A percentile compares a stretch with the other conserved stretches of the same genome.
These are phyloP conservation scores for Tetrapisispora fleetii DNA, from an alignment of 805 yeast species.

Conservation along the genomic window DNA sequence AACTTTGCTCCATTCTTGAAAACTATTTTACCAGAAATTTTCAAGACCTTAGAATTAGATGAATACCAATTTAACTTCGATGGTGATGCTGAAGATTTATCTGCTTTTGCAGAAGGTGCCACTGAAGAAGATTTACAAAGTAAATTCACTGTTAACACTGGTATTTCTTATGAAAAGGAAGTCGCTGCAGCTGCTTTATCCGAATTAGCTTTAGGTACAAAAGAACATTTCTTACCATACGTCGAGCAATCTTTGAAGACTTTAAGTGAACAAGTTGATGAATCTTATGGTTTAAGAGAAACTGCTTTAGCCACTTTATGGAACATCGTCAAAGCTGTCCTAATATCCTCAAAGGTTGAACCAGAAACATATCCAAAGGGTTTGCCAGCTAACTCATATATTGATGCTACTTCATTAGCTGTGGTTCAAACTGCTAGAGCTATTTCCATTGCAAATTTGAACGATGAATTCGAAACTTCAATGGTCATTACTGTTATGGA, in stretches of 20 bases:
- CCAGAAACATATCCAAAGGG: conserved; percentile 53
- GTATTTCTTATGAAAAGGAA: conserved; percentile 91
- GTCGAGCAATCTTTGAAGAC: conserved; percentile 60
- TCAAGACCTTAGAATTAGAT: conserved; percentile 74
- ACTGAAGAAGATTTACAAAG: conserved; percentile 57
- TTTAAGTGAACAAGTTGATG: conserved; percentile 63
- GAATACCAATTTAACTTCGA: conserved; percentile 65
- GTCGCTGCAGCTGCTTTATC: conserved; percentile 85
- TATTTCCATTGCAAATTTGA: conserved; percentile 50
- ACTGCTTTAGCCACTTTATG: conserved; percentile 75
- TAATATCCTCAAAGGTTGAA: conserved; percentile 35
- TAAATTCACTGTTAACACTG: conserved; percentile 81
- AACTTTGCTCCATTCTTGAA: conserved; percentile 82
- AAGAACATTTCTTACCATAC: conserved; percentile 66
- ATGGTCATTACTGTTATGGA: conserved; percentile 76
- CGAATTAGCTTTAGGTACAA: conserved; percentile 83
- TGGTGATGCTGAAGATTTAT: conserved; percentile 39
- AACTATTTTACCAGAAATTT: conserved; percentile 73
- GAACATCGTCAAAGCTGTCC: conserved; percentile 70
- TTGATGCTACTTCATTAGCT: conserved; percentile 45
- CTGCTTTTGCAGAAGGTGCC: conserved; percentile 36
- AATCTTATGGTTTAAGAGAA: conserved; percentile 85
- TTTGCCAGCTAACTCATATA: conserved; percentile 49
- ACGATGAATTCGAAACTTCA: conserved; percentile 73
- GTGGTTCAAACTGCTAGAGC: conserved; percentile 60